Percentiles rank a stretch among this genome's conserved stretches.
phyloP scores from a whole-genome alignment of 176 grass and related monocot genomes.

The Thinopyrum elongatum region DNA sequence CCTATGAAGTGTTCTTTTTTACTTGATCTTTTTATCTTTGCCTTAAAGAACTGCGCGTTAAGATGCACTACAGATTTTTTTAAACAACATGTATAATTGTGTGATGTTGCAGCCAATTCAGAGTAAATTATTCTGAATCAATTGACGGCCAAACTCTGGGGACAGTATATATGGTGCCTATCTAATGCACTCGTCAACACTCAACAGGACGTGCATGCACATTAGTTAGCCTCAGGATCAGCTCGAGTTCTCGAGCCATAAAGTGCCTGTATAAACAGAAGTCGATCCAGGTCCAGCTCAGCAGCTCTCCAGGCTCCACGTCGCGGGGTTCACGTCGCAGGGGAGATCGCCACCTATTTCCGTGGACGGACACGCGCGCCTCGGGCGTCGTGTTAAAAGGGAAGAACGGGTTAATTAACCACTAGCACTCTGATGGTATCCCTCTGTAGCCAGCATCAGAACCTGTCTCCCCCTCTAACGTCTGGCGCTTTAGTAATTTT shows the following conservation, averaged over 20 bases:
- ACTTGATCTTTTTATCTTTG: neutral
- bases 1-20: neutral
- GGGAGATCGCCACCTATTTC: constrained; percentile 12
- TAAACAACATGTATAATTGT: neutral
- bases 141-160: neutral
- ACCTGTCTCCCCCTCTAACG: neutral
- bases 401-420: neutral
- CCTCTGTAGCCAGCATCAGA: neutral
- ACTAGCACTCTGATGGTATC: neutral
- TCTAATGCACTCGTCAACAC: neutral
- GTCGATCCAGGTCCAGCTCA: constrained; percentile 10
- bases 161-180: neutral
- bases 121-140: no score
- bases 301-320: constrained; percentile 7
- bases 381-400: constrained; percentile 13
- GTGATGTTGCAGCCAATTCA: no score
- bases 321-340: constrained; percentile 10
- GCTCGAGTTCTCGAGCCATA: neutral
- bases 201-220: neutral
- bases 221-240: neutral
- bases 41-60: no score
- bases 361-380: constrained; percentile 9
- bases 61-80: no score
- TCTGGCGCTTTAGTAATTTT: neutral
- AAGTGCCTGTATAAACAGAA: neutral